Evolutionary conservation across 805 yeast species (phyloP).

Genomic region (Candida endomychidarum): DNA sequence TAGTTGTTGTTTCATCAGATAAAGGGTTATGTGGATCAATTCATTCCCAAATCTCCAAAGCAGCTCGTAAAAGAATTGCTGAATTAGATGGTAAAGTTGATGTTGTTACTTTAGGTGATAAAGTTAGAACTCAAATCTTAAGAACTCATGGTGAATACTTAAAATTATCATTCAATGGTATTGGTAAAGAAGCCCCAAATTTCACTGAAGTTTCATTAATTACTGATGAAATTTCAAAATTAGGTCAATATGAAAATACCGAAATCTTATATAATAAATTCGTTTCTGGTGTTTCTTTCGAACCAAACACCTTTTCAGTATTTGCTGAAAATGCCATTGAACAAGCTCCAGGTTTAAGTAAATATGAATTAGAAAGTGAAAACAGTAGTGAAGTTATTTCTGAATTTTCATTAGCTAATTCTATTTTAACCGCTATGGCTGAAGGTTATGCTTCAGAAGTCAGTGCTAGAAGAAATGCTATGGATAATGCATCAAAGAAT

Average conservation of each 20-base stretch:
- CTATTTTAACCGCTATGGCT: conserved; percentile 86
- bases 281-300: conserved; percentile 84
- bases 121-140: conserved; percentile 81
- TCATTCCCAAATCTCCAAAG: conserved; percentile 91
- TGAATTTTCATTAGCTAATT: conserved; percentile 88
- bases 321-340: conserved; percentile 71
- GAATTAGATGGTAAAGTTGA: conserved; percentile 67
- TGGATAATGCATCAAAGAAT: conserved; percentile 99
- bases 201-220: conserved; percentile 87
- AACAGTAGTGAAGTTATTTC: conserved; percentile 69
- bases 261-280: conserved; percentile 87
- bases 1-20: conserved; percentile 91
- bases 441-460: conserved; percentile 98
- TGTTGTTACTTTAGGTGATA: conserved; percentile 90
- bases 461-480: conserved; percentile 98
- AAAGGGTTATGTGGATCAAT: conserved; percentile 99
- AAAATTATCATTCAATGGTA: conserved; percentile 79
- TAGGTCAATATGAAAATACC: conserved; percentile 71
- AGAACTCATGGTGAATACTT: conserved; percentile 76
- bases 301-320: conserved; percentile 70
- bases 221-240: conserved; percentile 74
- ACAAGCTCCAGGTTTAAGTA: conserved; percentile 80
- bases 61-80: conserved; percentile 66
- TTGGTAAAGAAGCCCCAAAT: conserved; percentile 96
- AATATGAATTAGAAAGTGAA: conserved; percentile 72